Evolutionary conservation across 306 rosid genomes (phyloP).

Genomic region (Myrica gale): DNA sequence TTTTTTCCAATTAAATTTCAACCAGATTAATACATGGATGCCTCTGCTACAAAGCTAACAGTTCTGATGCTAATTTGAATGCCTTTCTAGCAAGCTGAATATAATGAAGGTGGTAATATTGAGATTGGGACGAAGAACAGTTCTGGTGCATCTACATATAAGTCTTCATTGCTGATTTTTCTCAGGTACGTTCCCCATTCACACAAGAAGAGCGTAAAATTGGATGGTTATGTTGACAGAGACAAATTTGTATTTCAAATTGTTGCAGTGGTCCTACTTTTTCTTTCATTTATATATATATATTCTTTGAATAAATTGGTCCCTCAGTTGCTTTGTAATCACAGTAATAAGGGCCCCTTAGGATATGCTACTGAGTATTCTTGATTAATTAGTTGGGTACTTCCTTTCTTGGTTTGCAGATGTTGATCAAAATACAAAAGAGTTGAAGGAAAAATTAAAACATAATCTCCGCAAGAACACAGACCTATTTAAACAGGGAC

Average conservation of each 20-base stretch:
- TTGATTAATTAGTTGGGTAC: not conserved
- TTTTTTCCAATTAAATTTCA: not conserved
- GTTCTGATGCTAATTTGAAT: not conserved
- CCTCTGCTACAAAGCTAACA: not conserved
- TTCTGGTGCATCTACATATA: slow-evolving; percentile 4
- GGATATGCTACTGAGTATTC: not conserved
- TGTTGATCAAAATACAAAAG: slow-evolving; percentile 42
- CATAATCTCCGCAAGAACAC: slow-evolving; percentile 13
- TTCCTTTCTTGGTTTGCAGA: slow-evolving; percentile 23
- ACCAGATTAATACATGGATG: not conserved
- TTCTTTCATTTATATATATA: not conserved
- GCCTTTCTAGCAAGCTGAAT: slow-evolving; percentile 26
- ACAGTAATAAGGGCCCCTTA: not conserved
- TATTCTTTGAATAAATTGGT: not conserved
- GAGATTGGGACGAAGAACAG: not conserved
- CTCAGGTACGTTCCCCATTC: slow-evolving; percentile 24
- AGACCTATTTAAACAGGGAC: slow-evolving; percentile 33
- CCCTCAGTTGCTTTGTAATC: not conserved
- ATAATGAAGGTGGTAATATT: not conserved
- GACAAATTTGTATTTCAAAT: not conserved
- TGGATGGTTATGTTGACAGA: not conserved
- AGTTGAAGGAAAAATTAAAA: slow-evolving; percentile 27
- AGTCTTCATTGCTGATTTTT: not conserved
- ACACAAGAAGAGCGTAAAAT: not conserved
- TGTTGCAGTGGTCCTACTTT: not conserved